phyloP scores from a whole-genome alignment of 345 rosid species.

The Camelina sativa region DNA sequence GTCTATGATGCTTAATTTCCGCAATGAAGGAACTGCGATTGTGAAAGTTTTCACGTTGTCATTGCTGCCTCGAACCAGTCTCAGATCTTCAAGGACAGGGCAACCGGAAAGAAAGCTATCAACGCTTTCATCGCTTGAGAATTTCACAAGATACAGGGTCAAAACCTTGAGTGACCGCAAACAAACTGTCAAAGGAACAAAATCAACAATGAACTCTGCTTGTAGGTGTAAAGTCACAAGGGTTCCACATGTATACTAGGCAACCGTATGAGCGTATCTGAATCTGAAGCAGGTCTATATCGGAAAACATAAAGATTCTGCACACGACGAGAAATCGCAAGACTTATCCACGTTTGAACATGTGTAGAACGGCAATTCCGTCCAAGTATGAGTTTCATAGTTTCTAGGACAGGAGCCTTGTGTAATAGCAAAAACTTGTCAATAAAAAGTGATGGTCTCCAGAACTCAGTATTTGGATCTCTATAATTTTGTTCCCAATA shows the following conservation, averaged over 20 bases:
- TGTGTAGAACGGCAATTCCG: not conserved
- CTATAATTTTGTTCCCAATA: not conserved
- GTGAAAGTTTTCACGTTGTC: not conserved
- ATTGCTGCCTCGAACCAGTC: not conserved
- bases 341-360: not conserved
- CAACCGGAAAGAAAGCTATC: not conserved
- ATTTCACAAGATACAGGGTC: not conserved
- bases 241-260: not conserved
- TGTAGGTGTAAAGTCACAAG: not conserved
- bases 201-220: not conserved
- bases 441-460: not conserved
- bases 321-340: not conserved
- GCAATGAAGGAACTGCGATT: conserved; percentile 19
- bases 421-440: conserved; percentile 3
- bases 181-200: conserved; percentile 6
- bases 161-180: conserved; percentile 24
- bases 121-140: not conserved
- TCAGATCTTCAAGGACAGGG: conserved; percentile 4
- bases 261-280: not conserved
- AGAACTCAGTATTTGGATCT: not conserved
- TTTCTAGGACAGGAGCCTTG: not conserved
- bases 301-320: not conserved
- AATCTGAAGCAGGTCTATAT: no score
- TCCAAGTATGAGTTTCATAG: not conserved
- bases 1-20: not conserved